Evolutionary conservation across 148 eudicot species (phyloP).

Genomic region (Silene uniflora): DNA sequence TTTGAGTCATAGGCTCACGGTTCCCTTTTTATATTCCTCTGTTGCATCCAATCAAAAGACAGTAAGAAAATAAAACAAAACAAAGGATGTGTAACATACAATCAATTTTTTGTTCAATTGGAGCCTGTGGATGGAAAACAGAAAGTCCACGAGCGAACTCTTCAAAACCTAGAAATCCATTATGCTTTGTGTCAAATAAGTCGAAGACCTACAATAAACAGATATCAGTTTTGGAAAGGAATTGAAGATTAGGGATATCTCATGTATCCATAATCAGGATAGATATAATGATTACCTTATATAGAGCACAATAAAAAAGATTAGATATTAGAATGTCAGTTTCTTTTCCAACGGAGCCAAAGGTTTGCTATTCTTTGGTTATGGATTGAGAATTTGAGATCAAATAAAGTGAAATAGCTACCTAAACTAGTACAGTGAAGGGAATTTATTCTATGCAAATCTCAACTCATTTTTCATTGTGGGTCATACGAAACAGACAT

Average conservation of each 20-base stretch:
- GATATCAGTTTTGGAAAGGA: background rate
- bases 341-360: too few relatives aligned
- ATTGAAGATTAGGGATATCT: too few relatives aligned
- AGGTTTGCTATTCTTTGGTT: too few relatives aligned
- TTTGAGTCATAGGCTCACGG: background rate
- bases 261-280: background rate
- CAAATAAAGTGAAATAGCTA: too few relatives aligned
- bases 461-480: too few relatives aligned
- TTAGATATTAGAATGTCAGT: background rate
- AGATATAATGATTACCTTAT: background rate
- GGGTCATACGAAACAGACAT: too few relatives aligned
- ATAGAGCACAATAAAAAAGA: too few relatives aligned
- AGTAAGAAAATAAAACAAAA: background rate
- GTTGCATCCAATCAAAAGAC: background rate
- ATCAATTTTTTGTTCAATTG: slow-evolving; percentile 83
- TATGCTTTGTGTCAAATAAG: slow-evolving; percentile 94
- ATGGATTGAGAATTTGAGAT: too few relatives aligned
- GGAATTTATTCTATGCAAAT: too few relatives aligned
- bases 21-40: background rate
- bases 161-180: slow-evolving; percentile 83
- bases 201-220: slow-evolving; percentile 69
- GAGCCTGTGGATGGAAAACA: slow-evolving; percentile 92
- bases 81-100: slow-evolving; percentile 44
- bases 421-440: too few relatives aligned
- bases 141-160: slow-evolving; percentile 98